Conservation (phyloP, 2,329 filamentous ascomycete genomes). For the Aspergillus ochraceus region DNA sequence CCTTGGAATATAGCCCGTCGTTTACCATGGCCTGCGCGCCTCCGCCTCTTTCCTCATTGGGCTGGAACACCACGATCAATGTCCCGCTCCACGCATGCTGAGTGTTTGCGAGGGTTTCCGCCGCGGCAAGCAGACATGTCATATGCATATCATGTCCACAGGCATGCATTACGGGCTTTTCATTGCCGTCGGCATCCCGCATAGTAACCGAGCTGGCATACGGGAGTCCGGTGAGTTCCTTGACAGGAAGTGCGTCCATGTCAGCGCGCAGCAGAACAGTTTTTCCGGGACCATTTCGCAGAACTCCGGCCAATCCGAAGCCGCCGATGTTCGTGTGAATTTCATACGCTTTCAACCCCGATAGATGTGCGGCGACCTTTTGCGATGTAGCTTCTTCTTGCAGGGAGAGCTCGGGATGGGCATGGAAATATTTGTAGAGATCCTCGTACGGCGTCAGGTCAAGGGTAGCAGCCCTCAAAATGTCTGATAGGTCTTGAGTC, state of each 20-base stretch:
- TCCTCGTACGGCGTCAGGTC: slow-evolving; percentile 51
- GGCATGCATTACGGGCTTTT: slow-evolving; percentile 61
- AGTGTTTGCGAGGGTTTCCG: slow-evolving; percentile 49
- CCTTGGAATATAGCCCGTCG: slow-evolving; percentile 54
- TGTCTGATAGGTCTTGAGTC: slow-evolving; percentile 12
- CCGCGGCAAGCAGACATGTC: slow-evolving; percentile 55
- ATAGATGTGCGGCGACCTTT: slow-evolving; percentile 47
- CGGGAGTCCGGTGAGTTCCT: slow-evolving; percentile 49
- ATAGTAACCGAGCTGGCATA: slow-evolving; percentile 50
- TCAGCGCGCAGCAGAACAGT: slow-evolving; percentile 51
- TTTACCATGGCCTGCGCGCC: slow-evolving; percentile 65
- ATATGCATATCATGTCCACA: slow-evolving; percentile 65
- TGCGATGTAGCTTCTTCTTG: slow-evolving; percentile 57
- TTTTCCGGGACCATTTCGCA: slow-evolving; percentile 44
- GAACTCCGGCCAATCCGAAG: slow-evolving; percentile 45
- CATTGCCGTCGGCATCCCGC: slow-evolving; percentile 49
- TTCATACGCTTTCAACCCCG: slow-evolving; percentile 31
- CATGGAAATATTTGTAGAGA: slow-evolving; percentile 61
- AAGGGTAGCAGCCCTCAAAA: slow-evolving; percentile 18
- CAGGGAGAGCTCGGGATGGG: slow-evolving; percentile 59
- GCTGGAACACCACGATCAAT: slow-evolving; percentile 65
- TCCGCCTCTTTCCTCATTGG: slow-evolving; percentile 63
- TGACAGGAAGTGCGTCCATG: slow-evolving; percentile 52
- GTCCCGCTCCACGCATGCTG: slow-evolving; percentile 61
- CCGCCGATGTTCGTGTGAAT: slow-evolving; percentile 49